Evolutionary conservation across 179 eudicot genomes (phyloP).

Genomic region (Nepenthes alata): DNA sequence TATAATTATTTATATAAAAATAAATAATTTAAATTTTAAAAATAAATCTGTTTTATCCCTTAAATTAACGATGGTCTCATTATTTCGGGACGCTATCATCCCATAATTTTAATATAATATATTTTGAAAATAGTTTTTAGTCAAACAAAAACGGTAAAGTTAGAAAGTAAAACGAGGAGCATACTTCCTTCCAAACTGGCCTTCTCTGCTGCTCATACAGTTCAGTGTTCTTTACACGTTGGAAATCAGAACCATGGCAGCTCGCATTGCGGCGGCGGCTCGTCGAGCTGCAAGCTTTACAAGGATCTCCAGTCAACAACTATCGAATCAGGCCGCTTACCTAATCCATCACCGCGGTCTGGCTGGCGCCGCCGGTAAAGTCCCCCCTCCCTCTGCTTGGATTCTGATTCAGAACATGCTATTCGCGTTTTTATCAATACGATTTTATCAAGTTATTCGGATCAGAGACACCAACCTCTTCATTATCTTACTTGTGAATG

Average conservation of each 20-base stretch:
- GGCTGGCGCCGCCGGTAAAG: conserved; percentile 57
- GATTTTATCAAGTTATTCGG: background rate
- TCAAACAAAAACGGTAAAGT: too few species aligned
- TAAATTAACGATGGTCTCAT: too few species aligned
- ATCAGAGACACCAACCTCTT: background rate
- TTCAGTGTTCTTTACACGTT: too few species aligned
- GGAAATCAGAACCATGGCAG: conserved; percentile 34
- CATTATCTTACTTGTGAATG: background rate
- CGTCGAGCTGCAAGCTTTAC: conserved; percentile 45
- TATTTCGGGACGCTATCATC: too few species aligned
- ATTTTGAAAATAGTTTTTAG: too few species aligned
- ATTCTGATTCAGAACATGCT: background rate
- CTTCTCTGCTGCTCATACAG: too few species aligned
- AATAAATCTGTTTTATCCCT: too few species aligned
- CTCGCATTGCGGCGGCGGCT: conserved; percentile 41
- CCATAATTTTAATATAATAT: too few species aligned
- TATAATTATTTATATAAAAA: too few species aligned
- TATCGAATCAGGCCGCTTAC: conserved; percentile 21
- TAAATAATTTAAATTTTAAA: too few species aligned
- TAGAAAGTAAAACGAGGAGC: background rate
- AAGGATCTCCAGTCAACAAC: conserved; percentile 28
- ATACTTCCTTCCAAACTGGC: background rate
- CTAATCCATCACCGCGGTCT: conserved; percentile 63
- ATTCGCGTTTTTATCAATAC: background rate
- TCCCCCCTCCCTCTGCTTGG: background rate